Base-by-base conservation (phyloP, 345 rosid genomes). In the Acer yangbiense region DNA sequence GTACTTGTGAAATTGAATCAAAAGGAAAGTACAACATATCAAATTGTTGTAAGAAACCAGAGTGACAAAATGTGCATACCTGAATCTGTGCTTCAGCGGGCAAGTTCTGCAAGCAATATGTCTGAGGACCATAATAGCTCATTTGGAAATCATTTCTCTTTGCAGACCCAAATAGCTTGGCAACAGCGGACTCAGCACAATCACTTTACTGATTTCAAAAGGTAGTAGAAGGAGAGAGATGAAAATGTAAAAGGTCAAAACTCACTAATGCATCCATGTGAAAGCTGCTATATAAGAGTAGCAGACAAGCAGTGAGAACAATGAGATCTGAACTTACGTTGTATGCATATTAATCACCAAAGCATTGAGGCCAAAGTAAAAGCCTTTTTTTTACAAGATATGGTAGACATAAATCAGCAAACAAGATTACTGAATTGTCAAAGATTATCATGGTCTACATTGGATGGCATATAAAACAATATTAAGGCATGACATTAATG, bases 151-250 rank as follows among this genome's bases (percentile, higher is more conserved):
- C 55, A 76, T 73, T 80, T 73, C 21, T 81, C 76, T 76, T 78
- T 11, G 60, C 79, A 66, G 82, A 80, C 65, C 83, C 86, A 76
- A 85, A 81, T 39, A 85, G 81, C 48, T 78, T 83, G 67, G 88
- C 86, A 65, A 85, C 79, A 27, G 86, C 86, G 41, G 82, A 69
- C 82, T 85, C 88, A 39, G 88, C 84, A 73, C 73, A 55, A 74
- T 83, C 83, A 29, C 79, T 81, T 74, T 81, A 86, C 88, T 85
- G 25, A 43, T 73, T 41, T 44, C 48, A 35, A 35, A 35, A 4
- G 39, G 39, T 35, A 35, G 29, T 5, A 71, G 20, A 29, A 32
- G 52, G 27, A 52, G 43, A 71, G 6, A 8, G 2, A 27, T 58
- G 9, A 21, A 14, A 27, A 23, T 10, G 21, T 17, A 44, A 46